Evolutionary conservation across 2,329 filamentous ascomycete genomes (phyloP), one percentile per base, ranked within the genome.

Genomic region (Beauveria sp.): DNA sequence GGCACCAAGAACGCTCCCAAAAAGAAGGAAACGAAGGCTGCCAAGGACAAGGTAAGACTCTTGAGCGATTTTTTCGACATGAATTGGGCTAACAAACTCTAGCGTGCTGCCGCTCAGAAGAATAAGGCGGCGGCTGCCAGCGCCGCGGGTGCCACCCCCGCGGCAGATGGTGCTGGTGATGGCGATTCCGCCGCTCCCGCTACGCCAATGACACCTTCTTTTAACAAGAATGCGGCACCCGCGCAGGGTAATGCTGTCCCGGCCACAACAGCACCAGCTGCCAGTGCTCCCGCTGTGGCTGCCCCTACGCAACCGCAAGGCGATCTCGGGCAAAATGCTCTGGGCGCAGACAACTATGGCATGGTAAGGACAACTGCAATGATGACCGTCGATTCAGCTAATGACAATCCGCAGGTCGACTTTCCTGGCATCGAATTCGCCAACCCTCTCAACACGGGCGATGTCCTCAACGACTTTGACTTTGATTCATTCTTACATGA

Each of bases 1-100:
- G 73, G 79, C 1, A 88, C 86, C 70, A 93, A 93, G 78, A 75
- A 88, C 4, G 86, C 84, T 40, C 88, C 89, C 1, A 92, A 91
- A 74, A 93, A 93, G 82, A 90, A 91, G 78, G 85, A 86, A 38
- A 77, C 76, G 5, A 88, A 88, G 74, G 81, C 79, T 64, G 78
- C 83, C 5, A 89, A 88, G 74, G 79, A 76, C 62, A 90, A 91
- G 86, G 88, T 90, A 82, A 77, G 78, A 26, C 16, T 28, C 34
- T 12, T 18, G 3, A 24, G 12, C 6, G 14, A n/a, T 10, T 4
- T 16, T 14, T 22, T 12, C 12, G 22, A 10, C 10, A 12, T n/a
- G 7, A 3, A 8, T 54, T 16, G 38, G 9, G 38, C 46, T 61
- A 65, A 59, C 65, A 66, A 85, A 81, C 90, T 77, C 74, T 81